A percentile compares a stretch with the other conserved stretches of the same genome.
These are phyloP conservation scores for Candida glucosophila DNA, from an alignment of 1,139 yeast genomes.

Conservation along the genomic window DNA sequence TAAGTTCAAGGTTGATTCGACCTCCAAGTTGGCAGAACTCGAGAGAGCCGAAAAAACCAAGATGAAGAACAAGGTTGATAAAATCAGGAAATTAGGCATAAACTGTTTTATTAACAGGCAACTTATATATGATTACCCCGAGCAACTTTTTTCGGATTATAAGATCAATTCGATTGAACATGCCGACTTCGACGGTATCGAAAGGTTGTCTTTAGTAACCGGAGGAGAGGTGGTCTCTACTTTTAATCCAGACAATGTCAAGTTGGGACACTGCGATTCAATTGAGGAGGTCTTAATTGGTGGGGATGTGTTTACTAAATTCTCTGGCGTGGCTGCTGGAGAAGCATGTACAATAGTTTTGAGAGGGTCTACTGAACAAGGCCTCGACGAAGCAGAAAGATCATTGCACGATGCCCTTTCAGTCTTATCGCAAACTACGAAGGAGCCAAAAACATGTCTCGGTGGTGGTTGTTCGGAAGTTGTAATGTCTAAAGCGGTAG, in stretches of 20 bases:
- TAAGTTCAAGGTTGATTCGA: slow-evolving; percentile 91
- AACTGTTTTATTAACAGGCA: slow-evolving; percentile 93
- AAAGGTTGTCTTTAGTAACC: slow-evolving; percentile 89
- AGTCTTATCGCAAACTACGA: slow-evolving; percentile 90
- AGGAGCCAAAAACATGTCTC: slow-evolving; percentile 86
- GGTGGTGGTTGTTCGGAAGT: slow-evolving; percentile 99
- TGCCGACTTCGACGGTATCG: slow-evolving; percentile 98
- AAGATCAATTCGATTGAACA: slow-evolving; percentile 91
- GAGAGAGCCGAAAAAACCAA: slow-evolving; percentile 93
- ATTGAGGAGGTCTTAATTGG: slow-evolving; percentile 93
- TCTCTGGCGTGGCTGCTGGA: slow-evolving; percentile 91
- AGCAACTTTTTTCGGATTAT: slow-evolving; percentile 82
- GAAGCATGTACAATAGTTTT: slow-evolving; percentile 94
- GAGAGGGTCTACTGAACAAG: slow-evolving; percentile 96
- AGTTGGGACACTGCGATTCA: slow-evolving; percentile 77
- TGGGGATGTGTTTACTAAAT: slow-evolving; percentile 77
- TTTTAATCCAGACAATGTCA: slow-evolving; percentile 78
- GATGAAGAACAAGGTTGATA: slow-evolving; percentile 85
- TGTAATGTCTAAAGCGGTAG: slow-evolving; percentile 97
- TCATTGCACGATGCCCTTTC: slow-evolving; percentile 91
- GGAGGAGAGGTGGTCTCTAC: slow-evolving; percentile 99
- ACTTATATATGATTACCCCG: slow-evolving; percentile 96
- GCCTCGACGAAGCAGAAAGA: slow-evolving; percentile 94
- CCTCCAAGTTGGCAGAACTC: slow-evolving; percentile 87
- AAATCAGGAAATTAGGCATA: slow-evolving; percentile 74